Conservation (phyloP, 257 asterid species). For the Verbena officinalis region DNA sequence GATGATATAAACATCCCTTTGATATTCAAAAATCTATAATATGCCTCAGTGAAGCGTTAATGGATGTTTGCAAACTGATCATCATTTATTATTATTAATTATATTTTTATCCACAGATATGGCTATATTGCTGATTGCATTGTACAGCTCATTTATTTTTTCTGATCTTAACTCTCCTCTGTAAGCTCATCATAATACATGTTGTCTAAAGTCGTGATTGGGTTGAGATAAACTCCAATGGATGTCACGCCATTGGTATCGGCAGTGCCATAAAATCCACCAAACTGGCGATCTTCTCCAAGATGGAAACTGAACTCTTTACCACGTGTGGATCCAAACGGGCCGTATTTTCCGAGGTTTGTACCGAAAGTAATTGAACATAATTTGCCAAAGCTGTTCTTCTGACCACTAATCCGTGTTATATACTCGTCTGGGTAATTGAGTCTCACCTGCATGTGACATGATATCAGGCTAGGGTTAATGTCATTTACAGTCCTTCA, state of each 20-base stretch:
- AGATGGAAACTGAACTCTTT: slow-evolving; percentile 35
- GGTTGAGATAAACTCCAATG: slow-evolving; percentile 46
- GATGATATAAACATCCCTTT: no score
- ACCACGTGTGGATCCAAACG: slow-evolving; percentile 31
- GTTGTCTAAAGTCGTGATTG: slow-evolving; percentile 24
- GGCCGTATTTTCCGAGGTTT: slow-evolving; percentile 42
- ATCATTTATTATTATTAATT: no score
- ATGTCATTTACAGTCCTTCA: no score
- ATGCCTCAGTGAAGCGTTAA: no score
- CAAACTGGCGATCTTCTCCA: slow-evolving; percentile 39
- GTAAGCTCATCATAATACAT: background rate
- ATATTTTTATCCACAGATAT: no score
- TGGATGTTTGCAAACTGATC: no score
- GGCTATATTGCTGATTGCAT: no score
- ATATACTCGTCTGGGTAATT: slow-evolving; percentile 37
- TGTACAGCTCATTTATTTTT: no score
- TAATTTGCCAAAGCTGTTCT: slow-evolving; percentile 26
- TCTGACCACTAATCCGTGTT: slow-evolving; percentile 39
- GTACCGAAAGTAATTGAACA: slow-evolving; percentile 46
- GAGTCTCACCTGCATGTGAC: slow-evolving; percentile 35
- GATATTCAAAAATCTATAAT: no score
- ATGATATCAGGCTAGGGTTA: no score
- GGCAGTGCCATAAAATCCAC: slow-evolving; percentile 43
- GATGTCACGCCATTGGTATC: slow-evolving; percentile 3
- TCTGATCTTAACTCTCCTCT: background rate